Base-by-base conservation (phyloP, 2,329 filamentous ascomycete genomes). In the Periconia macrospinosa region DNA sequence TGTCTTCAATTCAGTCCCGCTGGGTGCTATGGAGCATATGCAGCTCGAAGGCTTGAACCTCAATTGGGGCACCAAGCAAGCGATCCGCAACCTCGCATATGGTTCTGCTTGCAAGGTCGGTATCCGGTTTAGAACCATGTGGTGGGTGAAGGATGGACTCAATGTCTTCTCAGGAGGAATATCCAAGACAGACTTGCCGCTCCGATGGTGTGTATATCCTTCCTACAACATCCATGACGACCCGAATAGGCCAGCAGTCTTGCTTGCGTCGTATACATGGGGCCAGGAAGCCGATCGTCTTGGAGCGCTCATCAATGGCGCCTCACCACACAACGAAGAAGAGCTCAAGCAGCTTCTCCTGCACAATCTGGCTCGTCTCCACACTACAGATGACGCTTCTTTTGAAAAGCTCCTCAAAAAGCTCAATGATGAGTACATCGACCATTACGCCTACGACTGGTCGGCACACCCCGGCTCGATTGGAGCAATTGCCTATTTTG, bases 401-500 rank as follows among this genome's bases (percentile, higher is more conserved):
- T 18, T 17, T 11, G n/a, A 44, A 23, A 40, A 47, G 13, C 33
- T 41, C 17, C 15, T 51, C 11, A 10, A 54, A 11, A 35, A 30
- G 43, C 45, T 54, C 18, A 18, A 20, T 18, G 17, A 41, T 2
- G 41, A 50, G 11, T 54, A 35, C 14, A 19, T 44, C n/a, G 20
- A 18, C 10, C 54, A 56, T 37, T 45, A 56, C 45, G 47, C 54
- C 17, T 76, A 62, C n/a, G 65, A 71, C 1, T 78, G 75, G 76
- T 69, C 67, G 14, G 65, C 70, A 11, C 74, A 77, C 35, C 63
- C 65, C 0, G 61, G 63, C 9, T 67, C 64, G 1, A 59, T 64
- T 0, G 77, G 76, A 0, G 76, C 75, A 0, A 79, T 77, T 52
- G 76, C 75, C 0, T 62, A 72, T 7, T 79, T 77, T 30, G 70